phyloP scores from a whole-genome alignment of 768 basidiomycete species.

The Sutorius australiensis region DNA sequence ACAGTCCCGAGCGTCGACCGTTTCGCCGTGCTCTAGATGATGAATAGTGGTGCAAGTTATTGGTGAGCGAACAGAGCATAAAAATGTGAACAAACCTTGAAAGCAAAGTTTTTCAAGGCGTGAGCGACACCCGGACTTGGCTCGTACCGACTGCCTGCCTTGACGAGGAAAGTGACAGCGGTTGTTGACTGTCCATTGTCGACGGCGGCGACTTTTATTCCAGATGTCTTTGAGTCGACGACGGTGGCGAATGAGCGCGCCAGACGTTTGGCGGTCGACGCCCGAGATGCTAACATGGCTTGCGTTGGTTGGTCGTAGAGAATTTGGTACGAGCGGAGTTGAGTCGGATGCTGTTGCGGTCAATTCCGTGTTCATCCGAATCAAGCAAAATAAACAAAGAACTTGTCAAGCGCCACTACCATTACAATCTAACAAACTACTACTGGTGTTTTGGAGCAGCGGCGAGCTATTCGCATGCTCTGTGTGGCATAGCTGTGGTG shows the following conservation, averaged over 20 bases:
- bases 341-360: slow-evolving; percentile 1
- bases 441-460: too few relatives aligned
- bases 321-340: slow-evolving; percentile 27
- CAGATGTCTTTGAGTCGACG: slow-evolving; percentile 57
- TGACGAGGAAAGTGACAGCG: slow-evolving; percentile 85
- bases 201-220: slow-evolving; percentile 81
- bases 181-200: slow-evolving; percentile 83
- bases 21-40: slow-evolving; percentile 69
- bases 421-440: too few relatives aligned
- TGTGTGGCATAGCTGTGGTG: too few relatives aligned
- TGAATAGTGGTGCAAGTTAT: background rate
- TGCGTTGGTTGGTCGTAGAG: background rate
- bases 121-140: slow-evolving; percentile 86
- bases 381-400: background rate
- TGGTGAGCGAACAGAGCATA: background rate
- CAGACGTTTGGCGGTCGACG: slow-evolving; percentile 56
- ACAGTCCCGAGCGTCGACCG: slow-evolving; percentile 88
- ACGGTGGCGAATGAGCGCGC: slow-evolving; percentile 80
- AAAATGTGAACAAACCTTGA: slow-evolving; percentile 68
- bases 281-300: slow-evolving; percentile 60
- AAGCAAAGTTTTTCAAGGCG: slow-evolving; percentile 96
- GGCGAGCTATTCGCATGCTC: too few relatives aligned
- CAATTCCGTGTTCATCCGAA: slow-evolving; percentile 29
- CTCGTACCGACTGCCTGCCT: slow-evolving; percentile 90
- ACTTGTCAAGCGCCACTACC: too few relatives aligned